phyloP scores from a whole-genome alignment of 768 basidiomycete species.

The Nidula microcarpa region DNA sequence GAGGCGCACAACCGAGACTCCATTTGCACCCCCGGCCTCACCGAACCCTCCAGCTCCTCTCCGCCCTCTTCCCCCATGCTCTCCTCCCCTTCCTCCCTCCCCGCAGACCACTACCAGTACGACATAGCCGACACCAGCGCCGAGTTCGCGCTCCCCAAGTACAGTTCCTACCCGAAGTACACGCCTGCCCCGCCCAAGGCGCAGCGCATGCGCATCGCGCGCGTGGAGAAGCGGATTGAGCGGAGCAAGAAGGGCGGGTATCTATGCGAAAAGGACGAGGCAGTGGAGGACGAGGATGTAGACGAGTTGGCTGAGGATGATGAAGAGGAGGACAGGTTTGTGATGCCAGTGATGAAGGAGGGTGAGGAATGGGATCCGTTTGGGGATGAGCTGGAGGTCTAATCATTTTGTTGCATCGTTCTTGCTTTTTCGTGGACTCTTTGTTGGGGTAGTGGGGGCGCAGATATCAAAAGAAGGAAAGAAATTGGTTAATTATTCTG shows the following conservation, averaged over 20 bases:
- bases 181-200: slow-evolving; percentile 40
- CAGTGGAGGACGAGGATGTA: slow-evolving; percentile 16
- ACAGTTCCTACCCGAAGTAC: slow-evolving; percentile 8
- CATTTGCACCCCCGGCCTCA: slow-evolving; percentile 4
- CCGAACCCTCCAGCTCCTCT: slow-evolving; percentile 1
- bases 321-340: slow-evolving; percentile 5
- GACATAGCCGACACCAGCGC: too few species aligned
- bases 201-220: slow-evolving; percentile 30
- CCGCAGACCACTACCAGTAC: too few species aligned
- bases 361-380: slow-evolving; percentile 18
- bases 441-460: too few species aligned
- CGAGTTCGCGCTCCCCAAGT: slow-evolving; percentile 1
- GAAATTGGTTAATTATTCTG: too few species aligned
- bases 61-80: not conserved
- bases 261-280: slow-evolving; percentile 26
- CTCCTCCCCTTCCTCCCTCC: not conserved
- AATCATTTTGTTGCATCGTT: not conserved
- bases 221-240: slow-evolving; percentile 19
- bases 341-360: slow-evolving; percentile 2
- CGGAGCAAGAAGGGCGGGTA: slow-evolving; percentile 27
- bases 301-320: slow-evolving; percentile 9
- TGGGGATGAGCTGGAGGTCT: slow-evolving; percentile 26
- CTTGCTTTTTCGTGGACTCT: too few species aligned
- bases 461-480: too few species aligned
- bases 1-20: not conserved